Conservation (phyloP, 78 protist species). For the Dictyostelium citrinum region DNA sequence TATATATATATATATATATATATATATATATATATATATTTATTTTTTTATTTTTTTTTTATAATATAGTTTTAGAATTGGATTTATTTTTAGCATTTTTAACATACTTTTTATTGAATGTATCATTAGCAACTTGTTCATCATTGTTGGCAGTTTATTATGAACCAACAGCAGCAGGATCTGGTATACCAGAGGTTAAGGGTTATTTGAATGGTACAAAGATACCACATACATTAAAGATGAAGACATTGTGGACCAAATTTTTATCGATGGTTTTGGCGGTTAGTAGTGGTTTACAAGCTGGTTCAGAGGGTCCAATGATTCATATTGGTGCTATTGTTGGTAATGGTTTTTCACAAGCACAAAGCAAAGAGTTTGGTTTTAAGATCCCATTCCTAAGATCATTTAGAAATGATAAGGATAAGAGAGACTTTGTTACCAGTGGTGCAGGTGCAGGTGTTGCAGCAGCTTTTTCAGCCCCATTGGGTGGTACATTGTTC, state of each 20-base stretch:
- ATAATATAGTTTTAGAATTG: neutral
- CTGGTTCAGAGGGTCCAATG: conserved; percentile 94
- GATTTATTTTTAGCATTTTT: conserved; percentile 52
- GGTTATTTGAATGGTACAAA: conserved; percentile 83
- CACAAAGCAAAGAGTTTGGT: conserved; percentile 79
- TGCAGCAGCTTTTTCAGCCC: conserved; percentile 96
- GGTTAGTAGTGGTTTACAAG: conserved; percentile 67
- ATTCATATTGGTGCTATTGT: conserved; percentile 90
- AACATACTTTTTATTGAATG: conserved; percentile 45
- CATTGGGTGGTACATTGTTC: conserved; percentile 95
- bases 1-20: too few relatives aligned
- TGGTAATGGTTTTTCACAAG: conserved; percentile 91
- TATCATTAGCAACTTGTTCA: conserved; percentile 39
- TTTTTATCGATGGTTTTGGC: conserved; percentile 78
- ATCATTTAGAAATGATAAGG: conserved; percentile 89
- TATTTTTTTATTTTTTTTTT: neutral
- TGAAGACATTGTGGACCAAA: conserved; percentile 83
- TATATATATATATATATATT: neutral
- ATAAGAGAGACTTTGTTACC: conserved; percentile 90
- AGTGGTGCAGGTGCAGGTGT: conserved; percentile 98
- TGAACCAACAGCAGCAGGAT: conserved; percentile 89
- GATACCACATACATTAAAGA: conserved; percentile 49
- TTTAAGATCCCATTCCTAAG: conserved; percentile 58
- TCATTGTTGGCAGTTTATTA: conserved; percentile 69
- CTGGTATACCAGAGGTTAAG: conserved; percentile 93